A percentile compares a stretch with the other conserved stretches of the same genome.
phyloP scores from a whole-genome alignment of 805 yeast species.

The Candida maesae region DNA sequence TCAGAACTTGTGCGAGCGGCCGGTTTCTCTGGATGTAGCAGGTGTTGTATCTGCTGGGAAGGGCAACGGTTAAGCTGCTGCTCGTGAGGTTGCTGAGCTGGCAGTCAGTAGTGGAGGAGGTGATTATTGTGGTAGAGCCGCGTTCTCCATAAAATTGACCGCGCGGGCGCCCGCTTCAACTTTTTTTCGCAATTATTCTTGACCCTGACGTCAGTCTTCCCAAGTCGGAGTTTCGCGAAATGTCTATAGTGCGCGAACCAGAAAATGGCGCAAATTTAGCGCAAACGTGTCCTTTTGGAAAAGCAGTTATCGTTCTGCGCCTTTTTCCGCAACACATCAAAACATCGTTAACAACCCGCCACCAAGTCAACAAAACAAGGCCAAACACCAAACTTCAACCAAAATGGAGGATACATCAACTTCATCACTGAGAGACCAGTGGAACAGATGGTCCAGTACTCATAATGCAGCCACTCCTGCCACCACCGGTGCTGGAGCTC shows the following conservation, averaged over 20 bases:
- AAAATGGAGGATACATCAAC: conserved; percentile 19
- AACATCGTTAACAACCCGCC: too few relatives aligned
- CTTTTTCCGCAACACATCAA: background rate
- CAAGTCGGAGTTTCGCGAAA: background rate
- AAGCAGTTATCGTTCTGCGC: background rate
- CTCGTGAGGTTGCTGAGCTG: too few relatives aligned
- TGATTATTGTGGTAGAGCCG: too few relatives aligned
- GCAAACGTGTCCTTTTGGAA: background rate
- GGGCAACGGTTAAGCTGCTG: too few relatives aligned
- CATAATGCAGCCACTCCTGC: conserved; percentile 20
- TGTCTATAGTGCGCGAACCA: background rate
- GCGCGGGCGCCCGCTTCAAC: too few relatives aligned
- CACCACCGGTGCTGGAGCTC: conserved; percentile 14
- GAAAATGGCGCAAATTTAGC: background rate
- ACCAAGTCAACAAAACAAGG: background rate
- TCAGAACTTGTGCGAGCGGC: too few relatives aligned
- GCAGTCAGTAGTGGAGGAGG: too few relatives aligned
- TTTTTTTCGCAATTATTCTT: background rate
- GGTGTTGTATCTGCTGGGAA: too few relatives aligned
- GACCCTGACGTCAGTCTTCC: conserved; percentile 3
- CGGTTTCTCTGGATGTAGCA: too few relatives aligned
- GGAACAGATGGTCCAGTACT: conserved; percentile 35
- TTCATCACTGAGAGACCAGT: conserved; percentile 34
- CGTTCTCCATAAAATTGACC: conserved; percentile 7
- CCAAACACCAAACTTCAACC: background rate